These are phyloP conservation scores for Sphaerulina populicola DNA, from an alignment of 2,329 filamentous ascomycete species.

Conservation along the genomic window DNA sequence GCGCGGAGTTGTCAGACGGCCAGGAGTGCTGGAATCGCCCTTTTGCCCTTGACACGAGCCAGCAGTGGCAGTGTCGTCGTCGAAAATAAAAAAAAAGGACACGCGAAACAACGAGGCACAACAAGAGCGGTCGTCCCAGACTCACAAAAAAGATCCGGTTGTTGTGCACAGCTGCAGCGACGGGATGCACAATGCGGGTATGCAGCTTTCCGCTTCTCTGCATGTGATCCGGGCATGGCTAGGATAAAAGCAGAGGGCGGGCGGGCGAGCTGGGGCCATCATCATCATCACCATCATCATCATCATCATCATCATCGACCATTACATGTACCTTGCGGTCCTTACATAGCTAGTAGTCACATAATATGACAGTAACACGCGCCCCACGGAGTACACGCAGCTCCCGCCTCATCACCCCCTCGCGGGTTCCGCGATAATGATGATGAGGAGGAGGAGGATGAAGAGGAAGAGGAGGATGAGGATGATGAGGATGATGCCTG, in stretches of 20 bases:
- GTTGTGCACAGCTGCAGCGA: slow-evolving; percentile 1
- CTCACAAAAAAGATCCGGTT: not conserved
- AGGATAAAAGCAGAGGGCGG: not conserved
- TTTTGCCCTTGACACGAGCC: not conserved
- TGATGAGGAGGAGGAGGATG: not conserved
- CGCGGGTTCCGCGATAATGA: not conserved
- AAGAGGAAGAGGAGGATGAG: too few species aligned
- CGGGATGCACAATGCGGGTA: slow-evolving; percentile 7
- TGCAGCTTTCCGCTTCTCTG: slow-evolving; percentile 10
- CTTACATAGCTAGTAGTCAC: too few species aligned
- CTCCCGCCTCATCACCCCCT: not conserved
- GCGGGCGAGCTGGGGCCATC: slow-evolving; percentile 1
- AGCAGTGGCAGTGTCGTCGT: not conserved
- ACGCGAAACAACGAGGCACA: slow-evolving; percentile 3
- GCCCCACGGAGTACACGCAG: slow-evolving; percentile 2
- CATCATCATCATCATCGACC: not conserved
- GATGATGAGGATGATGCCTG: not conserved
- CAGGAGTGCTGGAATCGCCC: not conserved
- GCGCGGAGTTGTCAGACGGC: not conserved
- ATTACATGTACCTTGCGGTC: too few species aligned
- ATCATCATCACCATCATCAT: too few species aligned
- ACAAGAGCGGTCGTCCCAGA: not conserved
- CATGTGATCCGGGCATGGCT: slow-evolving; percentile 14
- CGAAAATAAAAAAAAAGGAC: too few species aligned
- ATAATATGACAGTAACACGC: slow-evolving; percentile 11